Base-by-base conservation (phyloP, 345 rosid genomes). In the Eucalyptus guilfoylei region DNA sequence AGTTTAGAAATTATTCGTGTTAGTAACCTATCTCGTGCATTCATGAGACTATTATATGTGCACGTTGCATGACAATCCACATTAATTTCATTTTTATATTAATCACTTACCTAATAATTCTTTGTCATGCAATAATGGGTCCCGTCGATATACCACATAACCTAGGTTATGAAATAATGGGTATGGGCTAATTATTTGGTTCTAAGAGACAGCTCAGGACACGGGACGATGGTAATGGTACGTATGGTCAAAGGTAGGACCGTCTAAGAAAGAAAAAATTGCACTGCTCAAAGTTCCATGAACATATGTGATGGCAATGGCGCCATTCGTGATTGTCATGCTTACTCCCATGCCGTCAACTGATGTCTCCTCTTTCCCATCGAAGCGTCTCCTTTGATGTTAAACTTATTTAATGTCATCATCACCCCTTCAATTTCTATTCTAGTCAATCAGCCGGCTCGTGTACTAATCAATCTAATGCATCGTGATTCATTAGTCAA, bases 1-100 rank as follows among this genome's bases (percentile, higher is more conserved):
- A 52, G 11, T 19, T 3, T 0, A 0, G 5, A 52, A 2, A 52
- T 52, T 19, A 52, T 52, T 19, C 19, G 1, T 8, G 9, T 52
- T 52, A 19, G 58, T 52, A 19, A 8, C 58, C 58, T 52, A 52
- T 1, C 26, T 52, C 1, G 1, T 52, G 58, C 58, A 52, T 52
- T 52, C 58, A 52, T 8, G 58, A 52, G 58, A 52, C 58, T 19
- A 52, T 19, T 52, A 52, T 52, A 14, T 4, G 37, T n/a, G 34
- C 34, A 8, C 11, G 2, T n/a, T 64, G 40, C 23, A 32, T 32
- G 40, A 9, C 6, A 67, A 32, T 32, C 21, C 40, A 8, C 23
- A 32, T 32, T 15, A 17, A n/a, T 67, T 67, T 32, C 2, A 32
- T 32, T 32, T 17, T 2, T 52, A 67, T 32, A 32, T 67, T 32